These are phyloP conservation scores for Coriolopsis trogii DNA, from an alignment of 1,284 basidiomycete species.

Conservation along the genomic window DNA sequence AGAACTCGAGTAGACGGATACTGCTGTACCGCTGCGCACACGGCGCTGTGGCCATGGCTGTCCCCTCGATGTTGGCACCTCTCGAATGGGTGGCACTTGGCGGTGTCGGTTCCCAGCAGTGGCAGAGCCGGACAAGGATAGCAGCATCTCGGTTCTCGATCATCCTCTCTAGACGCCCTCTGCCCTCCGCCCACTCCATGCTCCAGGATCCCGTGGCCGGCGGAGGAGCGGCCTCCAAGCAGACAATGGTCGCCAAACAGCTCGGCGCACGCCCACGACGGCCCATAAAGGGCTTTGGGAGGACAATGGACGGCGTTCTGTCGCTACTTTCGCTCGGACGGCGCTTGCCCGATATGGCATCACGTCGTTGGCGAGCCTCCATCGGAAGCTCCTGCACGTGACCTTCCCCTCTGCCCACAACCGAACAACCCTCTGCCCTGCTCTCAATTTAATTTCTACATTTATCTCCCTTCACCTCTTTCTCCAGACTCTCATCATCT, in stretches of 20 bases:
- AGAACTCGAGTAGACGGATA: too few species aligned
- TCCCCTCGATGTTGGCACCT: too few species aligned
- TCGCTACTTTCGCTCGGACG: slow-evolving; percentile 10
- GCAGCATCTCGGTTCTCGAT: slow-evolving; percentile 12
- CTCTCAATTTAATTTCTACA: slow-evolving; percentile 51
- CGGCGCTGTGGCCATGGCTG: too few species aligned
- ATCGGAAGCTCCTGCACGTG: slow-evolving; percentile 33
- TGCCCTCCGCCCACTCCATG: not conserved
- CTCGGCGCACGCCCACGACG: too few species aligned
- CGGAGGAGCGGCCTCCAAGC: too few species aligned
- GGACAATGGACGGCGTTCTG: slow-evolving; percentile 11
- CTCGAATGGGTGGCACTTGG: slow-evolving; percentile 1
- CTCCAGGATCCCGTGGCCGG: too few species aligned
- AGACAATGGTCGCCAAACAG: too few species aligned
- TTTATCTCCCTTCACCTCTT: slow-evolving; percentile 46
- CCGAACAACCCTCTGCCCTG: slow-evolving; percentile 51
- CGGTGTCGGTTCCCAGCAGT: slow-evolving; percentile 10
- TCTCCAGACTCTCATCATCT: slow-evolving; percentile 49
- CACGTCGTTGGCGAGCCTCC: slow-evolving; percentile 20
- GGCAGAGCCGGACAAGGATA: slow-evolving; percentile 5
- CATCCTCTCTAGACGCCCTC: slow-evolving; percentile 5
- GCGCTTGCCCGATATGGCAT: slow-evolving; percentile 23
- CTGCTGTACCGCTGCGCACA: too few species aligned
- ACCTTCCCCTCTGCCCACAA: slow-evolving; percentile 36
- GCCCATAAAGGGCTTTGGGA: too few species aligned